These are phyloP conservation scores for Fusarium subglutinans DNA, from an alignment of 2,329 filamentous ascomycete species.

Conservation along the genomic window DNA sequence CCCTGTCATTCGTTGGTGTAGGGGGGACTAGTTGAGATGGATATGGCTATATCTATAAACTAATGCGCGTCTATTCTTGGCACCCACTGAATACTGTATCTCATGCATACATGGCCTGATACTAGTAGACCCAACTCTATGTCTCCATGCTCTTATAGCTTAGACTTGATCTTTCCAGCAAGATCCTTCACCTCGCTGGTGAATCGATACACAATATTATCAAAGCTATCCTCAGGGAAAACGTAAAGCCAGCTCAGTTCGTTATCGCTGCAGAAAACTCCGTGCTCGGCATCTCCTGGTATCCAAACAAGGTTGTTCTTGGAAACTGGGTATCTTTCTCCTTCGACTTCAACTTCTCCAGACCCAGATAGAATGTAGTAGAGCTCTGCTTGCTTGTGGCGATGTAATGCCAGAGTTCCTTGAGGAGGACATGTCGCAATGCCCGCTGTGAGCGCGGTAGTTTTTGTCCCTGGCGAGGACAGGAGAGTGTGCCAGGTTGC, in stretches of 20 bases:
- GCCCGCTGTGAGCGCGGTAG: slow-evolving; percentile 22
- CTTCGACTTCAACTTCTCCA: slow-evolving; percentile 36
- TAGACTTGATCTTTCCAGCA: background rate
- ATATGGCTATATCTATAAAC: background rate
- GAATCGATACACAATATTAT: slow-evolving; percentile 37
- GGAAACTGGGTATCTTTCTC: slow-evolving; percentile 17
- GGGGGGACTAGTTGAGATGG: background rate
- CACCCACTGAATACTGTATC: background rate
- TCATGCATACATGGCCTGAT: background rate
- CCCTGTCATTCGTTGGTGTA: background rate
- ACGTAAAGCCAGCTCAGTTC: slow-evolving; percentile 38
- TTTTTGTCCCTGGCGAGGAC: slow-evolving; percentile 22
- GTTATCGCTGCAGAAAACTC: slow-evolving; percentile 29
- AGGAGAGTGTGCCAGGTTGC: slow-evolving; percentile 38
- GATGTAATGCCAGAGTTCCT: slow-evolving; percentile 38
- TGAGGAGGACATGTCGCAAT: slow-evolving; percentile 36
- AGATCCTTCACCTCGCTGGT: slow-evolving; percentile 16
- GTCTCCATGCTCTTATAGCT: background rate
- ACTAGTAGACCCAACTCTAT: background rate
- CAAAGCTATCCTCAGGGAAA: slow-evolving; percentile 39
- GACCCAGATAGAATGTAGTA: slow-evolving; percentile 39
- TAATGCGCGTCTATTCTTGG: background rate
- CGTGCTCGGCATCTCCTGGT: slow-evolving; percentile 39
- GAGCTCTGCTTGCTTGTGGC: slow-evolving; percentile 40
- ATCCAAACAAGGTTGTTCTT: slow-evolving; percentile 36